Percentiles rank a stretch among this genome's conserved stretches.
Conservation (phyloP, 805 yeast genomes). For the Yamadazyma kitorensis region DNA sequence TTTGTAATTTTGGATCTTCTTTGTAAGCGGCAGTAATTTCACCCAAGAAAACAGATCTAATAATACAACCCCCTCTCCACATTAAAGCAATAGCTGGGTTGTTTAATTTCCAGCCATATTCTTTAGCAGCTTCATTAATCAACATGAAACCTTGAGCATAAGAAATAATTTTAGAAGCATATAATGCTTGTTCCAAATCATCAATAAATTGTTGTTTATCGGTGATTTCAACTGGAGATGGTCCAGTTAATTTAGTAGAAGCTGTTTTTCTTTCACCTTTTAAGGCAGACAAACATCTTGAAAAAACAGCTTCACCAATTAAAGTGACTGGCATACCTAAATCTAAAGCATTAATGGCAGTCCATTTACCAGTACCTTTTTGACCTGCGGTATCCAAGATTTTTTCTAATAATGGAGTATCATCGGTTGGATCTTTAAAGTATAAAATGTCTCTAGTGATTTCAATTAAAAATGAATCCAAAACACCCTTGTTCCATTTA, state of each 20-base stretch:
- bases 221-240: constrained; percentile 53
- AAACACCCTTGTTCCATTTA: constrained; percentile 95
- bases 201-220: constrained; percentile 85
- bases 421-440: constrained; percentile 81
- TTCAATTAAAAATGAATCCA: constrained; percentile 95
- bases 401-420: constrained; percentile 92
- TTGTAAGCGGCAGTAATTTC: constrained; percentile 97
- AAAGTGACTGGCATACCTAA: constrained; percentile 97
- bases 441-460: constrained; percentile 93
- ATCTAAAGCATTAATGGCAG: constrained; percentile 96
- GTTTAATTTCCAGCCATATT: constrained; percentile 95
- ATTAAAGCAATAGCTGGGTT: constrained; percentile 97
- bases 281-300: constrained; percentile 93
- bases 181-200: constrained; percentile 95
- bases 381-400: constrained; percentile 97
- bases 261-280: constrained; percentile 90
- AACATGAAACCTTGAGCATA: constrained; percentile 99
- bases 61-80: constrained; percentile 99
- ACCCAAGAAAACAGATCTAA: constrained; percentile 96
- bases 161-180: constrained; percentile 97
- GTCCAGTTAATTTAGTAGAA: constrained; percentile 75
- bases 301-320: constrained; percentile 97
- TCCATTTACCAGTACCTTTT: constrained; percentile 99
- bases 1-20: constrained; percentile 88
- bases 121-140: constrained; percentile 96